Conservation (phyloP, 129 eudicot species). For the Saussurea involucrata region DNA sequence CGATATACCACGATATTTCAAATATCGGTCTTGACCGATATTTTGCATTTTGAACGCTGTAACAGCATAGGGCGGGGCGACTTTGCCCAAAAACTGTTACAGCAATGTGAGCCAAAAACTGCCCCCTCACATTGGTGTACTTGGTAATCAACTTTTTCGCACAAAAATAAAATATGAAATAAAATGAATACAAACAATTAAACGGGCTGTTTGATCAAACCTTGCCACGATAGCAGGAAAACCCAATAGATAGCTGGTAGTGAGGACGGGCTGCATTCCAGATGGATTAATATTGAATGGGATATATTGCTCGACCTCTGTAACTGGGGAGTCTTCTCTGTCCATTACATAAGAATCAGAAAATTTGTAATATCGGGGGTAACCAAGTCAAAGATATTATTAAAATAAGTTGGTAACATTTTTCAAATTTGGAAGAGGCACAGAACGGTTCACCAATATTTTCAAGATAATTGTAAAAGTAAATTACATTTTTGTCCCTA, state of each 20-base stretch:
- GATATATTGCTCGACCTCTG: slow-evolving; percentile 96
- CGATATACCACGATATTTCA: too few species aligned
- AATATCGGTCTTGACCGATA: too few species aligned
- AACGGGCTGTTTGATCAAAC: slow-evolving; percentile 29
- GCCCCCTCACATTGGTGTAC: too few species aligned
- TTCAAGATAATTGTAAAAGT: neutral
- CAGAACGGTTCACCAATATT: neutral
- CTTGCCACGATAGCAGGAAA: slow-evolving; percentile 86
- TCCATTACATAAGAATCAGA: slow-evolving; percentile 16
- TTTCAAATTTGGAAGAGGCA: neutral
- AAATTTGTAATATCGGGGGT: slow-evolving; percentile 1
- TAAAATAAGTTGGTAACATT: neutral
- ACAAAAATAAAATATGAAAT: too few species aligned
- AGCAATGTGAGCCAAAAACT: too few species aligned
- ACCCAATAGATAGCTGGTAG: slow-evolving; percentile 85
- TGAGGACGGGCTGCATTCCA: slow-evolving; percentile 96
- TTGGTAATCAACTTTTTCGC: too few species aligned
- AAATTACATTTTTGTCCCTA: too few species aligned
- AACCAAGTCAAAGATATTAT: neutral
- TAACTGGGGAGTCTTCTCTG: slow-evolving; percentile 81
- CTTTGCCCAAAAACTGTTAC: too few species aligned
- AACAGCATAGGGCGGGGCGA: too few species aligned
- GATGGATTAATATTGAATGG: slow-evolving; percentile 98
- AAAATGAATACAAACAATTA: neutral
- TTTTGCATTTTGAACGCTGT: too few species aligned